These are phyloP conservation scores for Rhizoctonia solani DNA, from an alignment of 1,284 basidiomycete species.

Conservation along the genomic window DNA sequence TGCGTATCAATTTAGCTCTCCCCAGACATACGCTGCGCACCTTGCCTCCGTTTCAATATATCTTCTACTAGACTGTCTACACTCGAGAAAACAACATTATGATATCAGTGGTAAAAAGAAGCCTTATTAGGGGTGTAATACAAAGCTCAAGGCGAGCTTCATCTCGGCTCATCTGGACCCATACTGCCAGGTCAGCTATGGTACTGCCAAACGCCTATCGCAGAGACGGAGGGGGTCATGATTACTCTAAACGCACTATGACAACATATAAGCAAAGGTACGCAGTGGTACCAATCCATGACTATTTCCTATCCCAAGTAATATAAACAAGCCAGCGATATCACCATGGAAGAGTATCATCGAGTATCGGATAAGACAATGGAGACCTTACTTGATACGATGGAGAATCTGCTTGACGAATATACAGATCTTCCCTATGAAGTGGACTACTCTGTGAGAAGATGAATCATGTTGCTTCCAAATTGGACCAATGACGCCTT, in stretches of 20 bases:
- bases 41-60: too few species aligned
- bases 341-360: constrained; percentile 77
- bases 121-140: too few species aligned
- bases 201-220: neutral
- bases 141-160: neutral
- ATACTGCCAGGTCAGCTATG: neutral
- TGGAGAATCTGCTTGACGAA: constrained; percentile 79
- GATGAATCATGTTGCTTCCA: constrained; percentile 10
- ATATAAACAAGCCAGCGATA: constrained; percentile 49
- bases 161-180: neutral
- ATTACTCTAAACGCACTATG: neutral
- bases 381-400: constrained; percentile 75
- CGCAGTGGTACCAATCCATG: neutral
- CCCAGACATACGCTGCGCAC: too few species aligned
- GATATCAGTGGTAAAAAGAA: neutral
- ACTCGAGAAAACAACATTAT: too few species aligned
- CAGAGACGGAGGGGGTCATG: neutral
- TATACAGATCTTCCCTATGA: constrained; percentile 62
- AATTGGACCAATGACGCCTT: constrained; percentile 38
- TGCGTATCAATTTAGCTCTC: neutral
- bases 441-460: constrained; percentile 90
- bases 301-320: neutral
- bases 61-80: too few species aligned
- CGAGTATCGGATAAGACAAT: constrained; percentile 78
- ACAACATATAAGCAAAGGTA: constrained; percentile 15